Evolutionary conservation across 257 asterid genomes (phyloP).

Genomic region (Osmanthus fragrans): DNA sequence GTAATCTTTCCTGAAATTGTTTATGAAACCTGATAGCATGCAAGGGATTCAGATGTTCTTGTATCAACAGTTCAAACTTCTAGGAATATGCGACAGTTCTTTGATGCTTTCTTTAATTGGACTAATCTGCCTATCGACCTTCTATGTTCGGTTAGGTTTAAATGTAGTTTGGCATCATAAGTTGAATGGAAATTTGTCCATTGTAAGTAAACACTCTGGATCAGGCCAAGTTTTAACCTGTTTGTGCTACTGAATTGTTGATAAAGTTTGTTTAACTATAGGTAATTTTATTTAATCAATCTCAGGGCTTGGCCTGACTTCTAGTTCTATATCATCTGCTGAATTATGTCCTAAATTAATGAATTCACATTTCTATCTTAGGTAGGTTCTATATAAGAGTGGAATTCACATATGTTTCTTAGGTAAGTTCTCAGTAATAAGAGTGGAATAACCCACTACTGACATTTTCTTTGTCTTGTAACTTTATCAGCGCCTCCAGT

Average conservation of each 20-base stretch:
- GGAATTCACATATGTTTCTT: neutral
- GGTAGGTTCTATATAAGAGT: neutral
- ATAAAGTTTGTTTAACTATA: neutral
- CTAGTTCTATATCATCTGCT: neutral
- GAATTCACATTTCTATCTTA: neutral
- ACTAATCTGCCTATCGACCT: neutral
- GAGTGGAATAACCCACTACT: constrained; percentile 12
- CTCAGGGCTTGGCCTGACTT: neutral
- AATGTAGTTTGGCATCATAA: neutral
- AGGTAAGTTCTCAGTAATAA: neutral
- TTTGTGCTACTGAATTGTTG: neutral
- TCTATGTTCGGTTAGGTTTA: neutral
- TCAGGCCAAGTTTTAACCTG: neutral
- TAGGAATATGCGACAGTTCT: neutral
- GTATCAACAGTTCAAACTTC: neutral
- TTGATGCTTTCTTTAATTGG: neutral
- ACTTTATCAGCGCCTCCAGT: constrained; percentile 81
- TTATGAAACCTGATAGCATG: neutral
- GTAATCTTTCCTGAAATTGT: neutral
- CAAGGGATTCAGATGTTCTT: neutral
- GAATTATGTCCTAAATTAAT: neutral
- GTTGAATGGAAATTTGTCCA: neutral
- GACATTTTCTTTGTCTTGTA: constrained; percentile 19
- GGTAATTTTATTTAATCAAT: neutral
- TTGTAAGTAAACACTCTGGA: neutral